Evolutionary conservation across 129 eudicot species (phyloP), one percentile per base, ranked within the genome.

Genomic region (Pulicaria dysenterica): DNA sequence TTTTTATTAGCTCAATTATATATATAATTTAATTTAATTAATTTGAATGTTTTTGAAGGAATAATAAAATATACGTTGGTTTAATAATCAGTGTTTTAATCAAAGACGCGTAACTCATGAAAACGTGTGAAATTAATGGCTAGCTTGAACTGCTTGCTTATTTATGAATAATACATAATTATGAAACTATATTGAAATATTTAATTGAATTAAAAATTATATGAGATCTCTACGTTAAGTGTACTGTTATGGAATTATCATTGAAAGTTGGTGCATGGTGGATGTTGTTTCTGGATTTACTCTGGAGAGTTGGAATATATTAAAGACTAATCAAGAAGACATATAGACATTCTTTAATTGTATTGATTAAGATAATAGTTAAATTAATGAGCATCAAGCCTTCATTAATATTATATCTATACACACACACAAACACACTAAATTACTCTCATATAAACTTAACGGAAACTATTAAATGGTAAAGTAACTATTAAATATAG

Each of bases 211-310:
- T 58, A 2, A 45, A 58, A 42, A 72, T 14, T 13, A 47, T 47
- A 5, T n/a, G 47, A 15, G 59, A 45, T 72, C 68, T 48, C 47
- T 58, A 59, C 58, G 7, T 36, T 31, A 58, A 45, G n/a, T 69
- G 57, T 59, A 73, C n/a, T 58, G 3, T 46, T 72, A 37, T 73
- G 69, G 68, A 59, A 45, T 39, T 57, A 73, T 73, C 47, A 73
- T 46, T 58, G 39, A 15, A 47, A 73, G 77, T 73, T 46, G 77
- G 69, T 73, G 69, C 77, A 59, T 8, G 77, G 49, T 59, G 58
- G 69, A 58, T 73, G 69, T 34, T 58, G 46, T 9, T 43, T 58
- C 59, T 72, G 77, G 69, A 72, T 34, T 58, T 37, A 72, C n/a
- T 15, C 14, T 8, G 3, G 58, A 8, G 46, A 58, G 69, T 36